phyloP scores from a whole-genome alignment of 805 yeast species.

The Saturnispora sanitii region DNA sequence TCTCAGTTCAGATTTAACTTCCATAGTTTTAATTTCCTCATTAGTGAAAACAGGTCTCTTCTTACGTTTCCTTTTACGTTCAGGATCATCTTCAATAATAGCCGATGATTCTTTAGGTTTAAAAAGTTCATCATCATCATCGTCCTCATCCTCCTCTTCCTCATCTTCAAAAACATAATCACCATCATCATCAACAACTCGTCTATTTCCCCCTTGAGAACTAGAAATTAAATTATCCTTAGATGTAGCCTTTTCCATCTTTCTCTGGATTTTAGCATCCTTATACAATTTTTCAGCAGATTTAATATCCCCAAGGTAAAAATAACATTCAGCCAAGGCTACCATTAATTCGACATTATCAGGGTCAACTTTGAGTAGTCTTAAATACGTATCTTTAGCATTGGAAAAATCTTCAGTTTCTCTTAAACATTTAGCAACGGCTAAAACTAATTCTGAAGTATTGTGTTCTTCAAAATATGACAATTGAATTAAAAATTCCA shows the following conservation, averaged over 20 bases:
- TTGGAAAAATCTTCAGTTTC: conserved; percentile 60
- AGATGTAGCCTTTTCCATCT: conserved; percentile 22
- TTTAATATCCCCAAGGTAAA: conserved; percentile 50
- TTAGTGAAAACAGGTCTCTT: conserved; percentile 18
- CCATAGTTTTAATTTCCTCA: conserved; percentile 23
- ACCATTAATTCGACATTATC: conserved; percentile 63
- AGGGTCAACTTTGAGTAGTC: conserved; percentile 47
- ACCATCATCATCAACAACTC: conserved; percentile 4
- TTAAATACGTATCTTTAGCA: conserved; percentile 51
- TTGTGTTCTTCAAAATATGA: conserved; percentile 43
- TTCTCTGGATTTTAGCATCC: conserved; percentile 41
- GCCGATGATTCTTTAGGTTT: conserved; percentile 18
- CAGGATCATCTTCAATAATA: conserved; percentile 26
- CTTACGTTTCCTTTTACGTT: conserved; percentile 16
- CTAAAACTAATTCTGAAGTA: conserved; percentile 41
- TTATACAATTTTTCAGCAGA: conserved; percentile 44
- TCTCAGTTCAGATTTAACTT: conserved; percentile 25
- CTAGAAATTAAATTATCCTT: conserved; percentile 17
- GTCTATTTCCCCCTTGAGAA: conserved; percentile 9
- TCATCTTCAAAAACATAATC: conserved; percentile 12
- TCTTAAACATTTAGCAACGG: conserved; percentile 68
- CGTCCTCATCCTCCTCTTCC: conserved; percentile 14
- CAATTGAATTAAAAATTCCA: conserved; percentile 52
- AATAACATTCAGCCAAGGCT: conserved; percentile 73
- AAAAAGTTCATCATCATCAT: conserved; percentile 18